Evolutionary conservation across 1,284 basidiomycete genomes (phyloP).

Genomic region (Schizopora paradoxa): DNA sequence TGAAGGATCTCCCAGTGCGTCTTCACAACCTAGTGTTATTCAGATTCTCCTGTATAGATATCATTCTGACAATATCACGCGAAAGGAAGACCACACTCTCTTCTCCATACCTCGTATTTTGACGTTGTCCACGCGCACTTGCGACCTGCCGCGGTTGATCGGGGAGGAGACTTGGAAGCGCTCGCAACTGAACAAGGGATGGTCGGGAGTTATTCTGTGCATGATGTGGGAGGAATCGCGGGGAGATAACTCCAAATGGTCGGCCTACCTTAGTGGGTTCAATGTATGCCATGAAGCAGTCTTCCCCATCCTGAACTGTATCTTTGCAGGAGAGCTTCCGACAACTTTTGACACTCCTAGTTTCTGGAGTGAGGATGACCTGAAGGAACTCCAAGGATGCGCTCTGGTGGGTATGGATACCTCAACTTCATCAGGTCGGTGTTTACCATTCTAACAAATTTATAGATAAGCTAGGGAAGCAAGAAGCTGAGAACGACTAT

Average conservation of each 20-base stretch:
- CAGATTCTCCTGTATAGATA: neutral
- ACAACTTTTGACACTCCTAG: constrained; percentile 83
- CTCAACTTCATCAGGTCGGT: constrained; percentile 3
- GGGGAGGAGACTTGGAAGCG: constrained; percentile 58
- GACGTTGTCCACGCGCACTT: constrained; percentile 78
- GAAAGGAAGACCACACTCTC: constrained; percentile 64
- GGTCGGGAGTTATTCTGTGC: constrained; percentile 84
- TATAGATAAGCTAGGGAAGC: constrained; percentile 81
- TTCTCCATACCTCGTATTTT: constrained; percentile 81
- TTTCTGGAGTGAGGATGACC: constrained; percentile 83
- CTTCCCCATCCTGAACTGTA: constrained; percentile 1
- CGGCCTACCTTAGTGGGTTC: constrained; percentile 59
- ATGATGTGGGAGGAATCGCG: constrained; percentile 91
- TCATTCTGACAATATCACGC: constrained; percentile 1
- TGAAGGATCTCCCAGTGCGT: constrained; percentile 65
- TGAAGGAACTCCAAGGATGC: constrained; percentile 78
- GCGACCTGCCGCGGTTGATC: constrained; percentile 53
- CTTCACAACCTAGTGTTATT: neutral
- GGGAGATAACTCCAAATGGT: constrained; percentile 59
- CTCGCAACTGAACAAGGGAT: constrained; percentile 60
- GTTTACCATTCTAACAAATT: constrained; percentile 1
- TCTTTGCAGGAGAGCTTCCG: constrained; percentile 60
- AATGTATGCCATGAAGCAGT: neutral
- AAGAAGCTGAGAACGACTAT: constrained; percentile 80
- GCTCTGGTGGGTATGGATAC: constrained; percentile 71